Conservation (phyloP, 306 rosid species). For the Luffa aegyptiaca region DNA sequence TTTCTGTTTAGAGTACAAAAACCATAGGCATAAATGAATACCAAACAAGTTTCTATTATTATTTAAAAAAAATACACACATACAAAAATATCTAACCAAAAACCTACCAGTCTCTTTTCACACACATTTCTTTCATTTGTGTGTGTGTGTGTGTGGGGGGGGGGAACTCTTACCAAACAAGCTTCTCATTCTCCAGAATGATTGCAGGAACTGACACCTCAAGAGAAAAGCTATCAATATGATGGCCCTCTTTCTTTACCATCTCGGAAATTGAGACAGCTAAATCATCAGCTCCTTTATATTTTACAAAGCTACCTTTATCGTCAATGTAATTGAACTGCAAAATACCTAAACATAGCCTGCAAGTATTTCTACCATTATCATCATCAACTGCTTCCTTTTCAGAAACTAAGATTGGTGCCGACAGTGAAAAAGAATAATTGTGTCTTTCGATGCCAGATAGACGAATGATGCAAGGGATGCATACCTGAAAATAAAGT, state of each 20-base stretch:
- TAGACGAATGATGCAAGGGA: slow-evolving; percentile 59
- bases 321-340: slow-evolving; percentile 46
- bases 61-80: background rate
- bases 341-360: slow-evolving; percentile 67
- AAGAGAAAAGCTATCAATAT: slow-evolving; percentile 51
- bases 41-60: background rate
- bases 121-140: too few species aligned
- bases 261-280: slow-evolving; percentile 40
- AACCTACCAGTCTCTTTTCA: background rate
- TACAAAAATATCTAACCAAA: background rate
- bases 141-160: background rate
- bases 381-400: slow-evolving; percentile 16
- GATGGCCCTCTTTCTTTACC: slow-evolving; percentile 41
- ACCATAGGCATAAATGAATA: background rate
- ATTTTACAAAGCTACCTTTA: slow-evolving; percentile 12
- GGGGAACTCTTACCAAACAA: slow-evolving; percentile 31
- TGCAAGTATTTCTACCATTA: slow-evolving; percentile 23
- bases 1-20: background rate
- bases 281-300: slow-evolving; percentile 28
- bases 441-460: slow-evolving; percentile 36
- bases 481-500: slow-evolving; percentile 40
- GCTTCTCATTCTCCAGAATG: slow-evolving; percentile 39
- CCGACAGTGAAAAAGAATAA: slow-evolving; percentile 19
- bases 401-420: slow-evolving; percentile 24
- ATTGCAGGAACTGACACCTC: slow-evolving; percentile 61